phyloP scores from a whole-genome alignment of 1,139 yeast genomes.

The Candida labiduridarum region DNA sequence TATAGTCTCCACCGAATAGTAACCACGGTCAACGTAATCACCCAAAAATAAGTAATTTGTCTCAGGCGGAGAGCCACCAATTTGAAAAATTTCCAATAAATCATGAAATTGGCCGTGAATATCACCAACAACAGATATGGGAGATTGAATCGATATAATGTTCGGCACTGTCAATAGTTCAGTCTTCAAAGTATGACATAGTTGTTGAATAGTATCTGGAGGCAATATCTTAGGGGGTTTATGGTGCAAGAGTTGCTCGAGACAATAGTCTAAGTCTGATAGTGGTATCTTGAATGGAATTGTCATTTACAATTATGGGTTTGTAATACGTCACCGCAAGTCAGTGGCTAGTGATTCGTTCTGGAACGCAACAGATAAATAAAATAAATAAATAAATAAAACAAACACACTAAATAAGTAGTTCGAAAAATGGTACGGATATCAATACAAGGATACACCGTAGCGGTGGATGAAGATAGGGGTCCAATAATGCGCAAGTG shows the following conservation, averaged over 20 bases:
- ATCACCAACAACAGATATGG: slow-evolving; percentile 97
- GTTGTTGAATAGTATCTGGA: slow-evolving; percentile 41
- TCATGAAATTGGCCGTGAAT: slow-evolving; percentile 98
- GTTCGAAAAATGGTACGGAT: too few relatives aligned
- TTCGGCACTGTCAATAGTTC: slow-evolving; percentile 53
- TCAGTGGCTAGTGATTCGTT: not conserved
- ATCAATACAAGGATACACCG: too few relatives aligned
- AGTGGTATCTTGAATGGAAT: slow-evolving; percentile 35
- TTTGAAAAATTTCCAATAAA: slow-evolving; percentile 83
- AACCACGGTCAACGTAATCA: slow-evolving; percentile 89
- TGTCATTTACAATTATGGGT: slow-evolving; percentile 27
- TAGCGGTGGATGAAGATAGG: too few relatives aligned
- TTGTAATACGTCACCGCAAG: not conserved
- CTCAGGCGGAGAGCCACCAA: slow-evolving; percentile 92
- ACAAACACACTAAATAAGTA: not conserved
- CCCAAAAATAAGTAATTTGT: slow-evolving; percentile 92
- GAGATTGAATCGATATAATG: slow-evolving; percentile 79
- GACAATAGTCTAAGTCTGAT: slow-evolving; percentile 47
- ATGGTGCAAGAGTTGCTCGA: slow-evolving; percentile 44
- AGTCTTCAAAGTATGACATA: slow-evolving; percentile 46
- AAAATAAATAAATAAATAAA: not conserved
- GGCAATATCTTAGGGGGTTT: slow-evolving; percentile 50
- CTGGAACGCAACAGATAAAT: not conserved
- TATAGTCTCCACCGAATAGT: slow-evolving; percentile 90
- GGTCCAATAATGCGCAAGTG: too few relatives aligned